These are phyloP conservation scores for Setaria viridis DNA, from an alignment of 202 grass and related monocot species.

Conservation along the genomic window DNA sequence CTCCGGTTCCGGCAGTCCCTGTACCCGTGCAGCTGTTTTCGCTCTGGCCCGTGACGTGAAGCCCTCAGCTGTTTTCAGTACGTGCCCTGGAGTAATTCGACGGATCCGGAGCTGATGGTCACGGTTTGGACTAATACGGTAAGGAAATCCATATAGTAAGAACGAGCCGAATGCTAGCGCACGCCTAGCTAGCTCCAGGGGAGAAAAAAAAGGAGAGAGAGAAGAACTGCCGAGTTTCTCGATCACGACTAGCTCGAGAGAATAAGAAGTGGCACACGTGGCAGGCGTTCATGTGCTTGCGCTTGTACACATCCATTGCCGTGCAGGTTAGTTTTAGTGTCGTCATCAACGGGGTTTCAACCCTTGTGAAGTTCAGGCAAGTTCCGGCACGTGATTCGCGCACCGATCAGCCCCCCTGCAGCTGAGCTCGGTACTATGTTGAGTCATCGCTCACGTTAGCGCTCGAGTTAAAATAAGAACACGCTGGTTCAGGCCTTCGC, in stretches of 20 bases:
- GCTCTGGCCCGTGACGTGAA: not conserved
- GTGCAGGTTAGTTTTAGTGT: not conserved
- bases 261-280: not conserved
- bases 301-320: not conserved
- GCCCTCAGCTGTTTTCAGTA: not conserved
- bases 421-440: conserved; percentile 2
- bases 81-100: not conserved
- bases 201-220: not conserved
- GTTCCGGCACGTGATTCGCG: conserved; percentile 8
- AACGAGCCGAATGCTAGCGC: not conserved
- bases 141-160: not conserved
- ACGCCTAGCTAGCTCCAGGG: not conserved
- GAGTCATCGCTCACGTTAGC: conserved; percentile 26
- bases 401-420: not conserved
- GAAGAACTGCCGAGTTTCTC: not conserved
- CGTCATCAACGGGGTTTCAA: not conserved
- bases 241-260: not conserved
- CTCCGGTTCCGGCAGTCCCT: not conserved
- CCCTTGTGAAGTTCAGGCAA: not conserved
- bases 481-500: not conserved
- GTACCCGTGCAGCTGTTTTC: not conserved
- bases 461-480: not conserved
- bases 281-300: not conserved
- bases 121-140: not conserved
- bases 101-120: not conserved